Evolutionary conservation across 2,329 filamentous ascomycete genomes (phyloP).

Genomic region (Colletotrichum neosansevieriae): DNA sequence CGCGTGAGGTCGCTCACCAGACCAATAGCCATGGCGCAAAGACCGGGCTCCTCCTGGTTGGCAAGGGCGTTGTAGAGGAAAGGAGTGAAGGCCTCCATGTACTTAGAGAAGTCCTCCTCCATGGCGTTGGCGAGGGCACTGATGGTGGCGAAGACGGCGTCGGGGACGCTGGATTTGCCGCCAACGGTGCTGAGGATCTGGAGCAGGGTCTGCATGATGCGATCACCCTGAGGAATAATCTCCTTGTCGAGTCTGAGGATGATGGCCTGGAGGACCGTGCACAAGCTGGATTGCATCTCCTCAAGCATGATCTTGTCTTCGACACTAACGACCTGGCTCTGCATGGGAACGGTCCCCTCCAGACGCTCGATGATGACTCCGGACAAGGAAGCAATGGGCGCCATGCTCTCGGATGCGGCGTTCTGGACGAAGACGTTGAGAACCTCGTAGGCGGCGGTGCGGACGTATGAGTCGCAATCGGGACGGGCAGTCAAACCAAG

Average conservation of each 20-base stretch:
- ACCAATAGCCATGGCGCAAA: slow-evolving; percentile 97
- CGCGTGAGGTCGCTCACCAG: slow-evolving; percentile 96
- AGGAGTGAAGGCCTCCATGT: slow-evolving; percentile 95
- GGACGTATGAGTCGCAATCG: slow-evolving; percentile 87
- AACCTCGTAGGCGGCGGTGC: slow-evolving; percentile 97
- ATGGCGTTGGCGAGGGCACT: slow-evolving; percentile 92
- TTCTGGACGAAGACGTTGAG: slow-evolving; percentile 95
- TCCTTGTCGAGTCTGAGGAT: slow-evolving; percentile 92
- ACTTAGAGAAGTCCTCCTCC: slow-evolving; percentile 93
- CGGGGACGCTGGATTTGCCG: slow-evolving; percentile 91
- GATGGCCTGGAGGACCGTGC: slow-evolving; percentile 91
- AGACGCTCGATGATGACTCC: slow-evolving; percentile 91
- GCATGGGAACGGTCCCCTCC: slow-evolving; percentile 89
- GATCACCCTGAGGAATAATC: slow-evolving; percentile 88
- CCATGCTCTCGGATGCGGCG: slow-evolving; percentile 86
- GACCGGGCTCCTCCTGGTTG: slow-evolving; percentile 93
- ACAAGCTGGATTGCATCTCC: slow-evolving; percentile 97
- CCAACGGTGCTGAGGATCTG: slow-evolving; percentile 82
- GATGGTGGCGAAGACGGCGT: slow-evolving; percentile 92
- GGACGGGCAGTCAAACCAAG: slow-evolving; percentile 85
- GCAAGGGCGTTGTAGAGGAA: slow-evolving; percentile 94
- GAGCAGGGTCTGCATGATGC: slow-evolving; percentile 91
- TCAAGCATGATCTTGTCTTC: slow-evolving; percentile 96
- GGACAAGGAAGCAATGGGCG: slow-evolving; percentile 83
- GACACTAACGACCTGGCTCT: slow-evolving; percentile 93